phyloP scores from a whole-genome alignment of 2,329 filamentous ascomycete species.

The Cladosporium sp. region DNA sequence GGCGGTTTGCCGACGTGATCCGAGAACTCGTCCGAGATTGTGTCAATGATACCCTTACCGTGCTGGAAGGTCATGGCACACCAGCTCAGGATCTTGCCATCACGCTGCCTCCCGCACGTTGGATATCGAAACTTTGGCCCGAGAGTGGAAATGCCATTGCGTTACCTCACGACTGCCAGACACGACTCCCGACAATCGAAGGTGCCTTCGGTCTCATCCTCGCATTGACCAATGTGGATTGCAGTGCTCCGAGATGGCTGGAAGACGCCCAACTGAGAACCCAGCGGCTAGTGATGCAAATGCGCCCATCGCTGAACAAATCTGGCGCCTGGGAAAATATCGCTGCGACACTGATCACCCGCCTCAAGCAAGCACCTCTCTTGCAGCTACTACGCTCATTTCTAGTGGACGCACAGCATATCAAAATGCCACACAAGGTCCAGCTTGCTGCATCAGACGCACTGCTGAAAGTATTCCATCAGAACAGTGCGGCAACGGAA shows the following conservation, averaged over 20 bases:
- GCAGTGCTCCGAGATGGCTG: constrained; percentile 17
- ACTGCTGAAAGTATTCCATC: background rate
- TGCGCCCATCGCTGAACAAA: constrained; percentile 16
- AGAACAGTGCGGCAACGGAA: constrained; percentile 15
- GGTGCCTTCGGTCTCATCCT: constrained; percentile 24
- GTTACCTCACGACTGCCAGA: constrained; percentile 35
- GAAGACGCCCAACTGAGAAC: constrained; percentile 19
- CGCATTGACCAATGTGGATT: constrained; percentile 17
- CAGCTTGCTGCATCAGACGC: background rate
- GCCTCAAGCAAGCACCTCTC: constrained; percentile 1
- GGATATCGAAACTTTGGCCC: constrained; percentile 33
- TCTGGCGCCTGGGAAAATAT: constrained; percentile 17
- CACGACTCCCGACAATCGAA: constrained; percentile 13
- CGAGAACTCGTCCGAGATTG: constrained; percentile 35
- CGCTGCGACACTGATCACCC: constrained; percentile 14
- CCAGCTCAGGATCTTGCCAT: constrained; percentile 20
- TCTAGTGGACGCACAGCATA: background rate
- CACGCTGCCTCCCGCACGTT: constrained; percentile 35
- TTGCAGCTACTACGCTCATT: constrained; percentile 1
- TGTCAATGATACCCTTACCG: constrained; percentile 38
- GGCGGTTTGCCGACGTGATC: constrained; percentile 30
- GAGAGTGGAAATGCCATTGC: constrained; percentile 36
- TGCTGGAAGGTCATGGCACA: constrained; percentile 32
- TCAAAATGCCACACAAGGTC: background rate
- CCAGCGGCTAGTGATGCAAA: constrained; percentile 10